Base-by-base conservation (phyloP, 768 basidiomycete genomes). In the Amanita phalloides region DNA sequence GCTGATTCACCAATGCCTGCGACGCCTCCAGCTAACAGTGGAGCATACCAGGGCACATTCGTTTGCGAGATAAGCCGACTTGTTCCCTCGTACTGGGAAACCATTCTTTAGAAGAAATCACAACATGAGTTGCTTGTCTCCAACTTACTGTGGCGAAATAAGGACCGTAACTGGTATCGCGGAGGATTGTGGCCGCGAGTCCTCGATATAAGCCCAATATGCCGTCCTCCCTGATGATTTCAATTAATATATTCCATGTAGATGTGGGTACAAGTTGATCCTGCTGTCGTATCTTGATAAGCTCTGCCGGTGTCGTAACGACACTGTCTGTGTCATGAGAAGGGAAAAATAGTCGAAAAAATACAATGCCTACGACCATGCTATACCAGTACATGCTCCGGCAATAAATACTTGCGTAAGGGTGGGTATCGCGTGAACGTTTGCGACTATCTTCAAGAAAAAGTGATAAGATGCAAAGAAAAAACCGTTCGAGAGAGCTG, bases 251-350 rank as follows among this genome's bases (percentile, higher is more conserved):
- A 17, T 70, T 67, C 8, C 70, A 60, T 0, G 79, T 75, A 17
- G 77, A 78, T 4, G 75, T 69, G 48, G 68, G 64, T 44, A 68
- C 60, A 45, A 80, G 63, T 51, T 76, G 65, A 32, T 78, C 74
- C 57, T 90, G 87, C 57, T 87, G 86, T 30, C 84, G 77, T 62
- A 92, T 90, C 72, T 95, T 95, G 68, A 95, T 74, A 1, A 93
- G 75, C 57, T 95, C 93, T 7, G 83, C 86, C 0, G 91, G 91
- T 1, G 86, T 82, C 2, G 89, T 87, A 51, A 94, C 65, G 8
- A 90, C 57, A 4, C 89, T 90, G 43, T 33, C 3, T 2, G 3
- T 30, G n/a, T 6, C 32, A 36, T 33, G 28, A 36, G 13, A 26
- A 4, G 8, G 8, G 30, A 20, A 17, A 2, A 25, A 25, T 25